Evolutionary conservation across 768 basidiomycete genomes (phyloP), one percentile per base, ranked within the genome.

Genomic region (Suillus discolor): DNA sequence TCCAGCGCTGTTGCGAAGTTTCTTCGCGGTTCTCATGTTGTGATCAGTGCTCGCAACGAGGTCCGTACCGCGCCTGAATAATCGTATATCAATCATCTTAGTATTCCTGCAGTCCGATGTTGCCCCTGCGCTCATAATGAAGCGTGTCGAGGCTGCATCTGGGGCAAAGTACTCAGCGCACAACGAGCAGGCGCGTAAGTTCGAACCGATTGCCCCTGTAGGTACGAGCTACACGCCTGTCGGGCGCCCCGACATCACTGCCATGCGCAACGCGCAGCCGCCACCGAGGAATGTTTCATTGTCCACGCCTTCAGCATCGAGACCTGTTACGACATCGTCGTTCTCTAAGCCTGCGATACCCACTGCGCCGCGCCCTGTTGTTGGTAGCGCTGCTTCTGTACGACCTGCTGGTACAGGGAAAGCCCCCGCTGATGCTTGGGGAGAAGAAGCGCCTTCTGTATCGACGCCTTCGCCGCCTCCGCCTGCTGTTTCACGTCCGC

Each of bases 151-250:
- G 80, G 89, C 90, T 20, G 90, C 94, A 12, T 95, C 93, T 15
- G 95, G 95, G n/a, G 87, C 94, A 0, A 93, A 87, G 71, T 99
- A 99, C 77, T 91, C 92, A 4, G 82, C 87, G 1, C 94, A 96
- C 71, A 89, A 90, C 59, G 93, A 96, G 71, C 77, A 81, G n/a
- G 75, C 90, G 0, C 87, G 90, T 65, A 89, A 85, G 71, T 83
- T 82, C 62, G 91, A 94, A 68, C 91, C 92, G 6, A 95, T 96
- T 69, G 85, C 90, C 0, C 92, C 94, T 20, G 91, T 91, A 5
- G 91, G 93, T 12, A 88, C 90, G 0, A 87, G 75, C 70, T 93
- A 94, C 76, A 88, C 81, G 2, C 93, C 93, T 7, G 81, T 93
- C 23, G 93, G 93, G 20, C 87, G 81, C 65, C 84, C 88, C 3